Percentiles rank a stretch among this genome's conserved stretches.
Conservation (phyloP, 352 stramenopile species). For the Globisporangium nunn region DNA sequence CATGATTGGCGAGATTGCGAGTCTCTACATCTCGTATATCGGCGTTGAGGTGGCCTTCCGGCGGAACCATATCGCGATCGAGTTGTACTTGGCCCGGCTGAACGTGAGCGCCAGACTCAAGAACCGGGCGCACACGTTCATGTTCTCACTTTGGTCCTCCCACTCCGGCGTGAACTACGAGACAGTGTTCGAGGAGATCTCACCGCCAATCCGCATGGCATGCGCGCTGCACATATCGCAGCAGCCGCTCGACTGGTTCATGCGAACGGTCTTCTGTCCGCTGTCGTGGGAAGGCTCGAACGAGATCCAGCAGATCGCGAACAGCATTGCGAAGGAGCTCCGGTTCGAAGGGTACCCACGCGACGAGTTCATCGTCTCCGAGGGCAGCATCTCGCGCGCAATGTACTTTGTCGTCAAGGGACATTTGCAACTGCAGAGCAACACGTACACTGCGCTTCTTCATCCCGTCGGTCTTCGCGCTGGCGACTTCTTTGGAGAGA, state of each 20-base stretch:
- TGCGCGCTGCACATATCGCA: conserved; percentile 28
- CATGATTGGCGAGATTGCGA: conserved; percentile 61
- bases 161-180: conserved; percentile 49
- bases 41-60: conserved; percentile 50
- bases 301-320: conserved; percentile 22
- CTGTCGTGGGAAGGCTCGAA: conserved; percentile 9
- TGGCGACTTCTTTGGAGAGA: conserved; percentile 59
- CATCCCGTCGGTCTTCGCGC: conserved; percentile 2
- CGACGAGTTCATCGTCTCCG: conserved; percentile 46
- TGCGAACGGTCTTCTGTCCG: conserved; percentile 21
- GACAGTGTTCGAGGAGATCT: conserved; percentile 32
- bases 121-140: conserved; percentile 32
- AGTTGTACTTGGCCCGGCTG: conserved; percentile 38
- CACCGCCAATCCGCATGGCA: conserved; percentile 27
- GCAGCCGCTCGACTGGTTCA: conserved; percentile 25
- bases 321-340: conserved; percentile 34
- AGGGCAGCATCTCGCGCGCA: conserved; percentile 54
- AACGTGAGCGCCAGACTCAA: conserved; percentile 28
- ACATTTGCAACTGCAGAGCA: conserved; percentile 16
- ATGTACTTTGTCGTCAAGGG: conserved; percentile 73
- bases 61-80: conserved; percentile 44
- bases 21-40: conserved; percentile 60
- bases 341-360: conserved; percentile 57
- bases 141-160: conserved; percentile 47
- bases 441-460: conserved; percentile 3